These are phyloP conservation scores for Salisapilia sapeloensis DNA, from an alignment of 352 stramenopile genomes.

Conservation along the genomic window DNA sequence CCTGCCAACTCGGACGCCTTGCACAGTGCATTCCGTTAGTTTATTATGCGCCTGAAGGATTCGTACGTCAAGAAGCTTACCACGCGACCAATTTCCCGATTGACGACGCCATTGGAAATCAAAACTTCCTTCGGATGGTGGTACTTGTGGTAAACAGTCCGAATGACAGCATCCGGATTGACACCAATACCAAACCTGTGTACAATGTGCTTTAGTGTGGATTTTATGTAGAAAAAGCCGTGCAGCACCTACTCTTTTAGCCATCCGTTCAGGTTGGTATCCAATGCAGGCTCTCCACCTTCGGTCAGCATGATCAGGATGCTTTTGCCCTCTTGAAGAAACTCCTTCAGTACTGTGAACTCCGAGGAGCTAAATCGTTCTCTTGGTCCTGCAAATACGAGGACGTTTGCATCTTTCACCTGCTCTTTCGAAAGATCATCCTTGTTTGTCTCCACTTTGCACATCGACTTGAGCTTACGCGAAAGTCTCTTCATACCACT, in stretches of 20 bases:
- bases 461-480: slow-evolving; percentile 72
- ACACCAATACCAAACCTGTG: slow-evolving; percentile 70
- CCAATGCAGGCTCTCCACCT: slow-evolving; percentile 76
- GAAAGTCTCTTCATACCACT: slow-evolving; percentile 89
- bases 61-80: slow-evolving; percentile 7
- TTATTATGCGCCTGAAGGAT: no score
- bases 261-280: slow-evolving; percentile 92
- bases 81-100: slow-evolving; percentile 80
- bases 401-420: slow-evolving; percentile 72
- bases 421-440: slow-evolving; percentile 80
- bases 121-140: slow-evolving; percentile 93
- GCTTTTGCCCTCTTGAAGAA: slow-evolving; percentile 75
- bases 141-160: slow-evolving; percentile 94
- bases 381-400: slow-evolving; percentile 83
- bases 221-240: background rate
- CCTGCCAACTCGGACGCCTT: slow-evolving; percentile 46
- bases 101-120: slow-evolving; percentile 89
- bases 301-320: slow-evolving; percentile 85
- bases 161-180: slow-evolving; percentile 80
- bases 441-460: slow-evolving; percentile 91
- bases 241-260: slow-evolving; percentile 67
- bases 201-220: no score
- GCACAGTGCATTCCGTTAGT: no score
- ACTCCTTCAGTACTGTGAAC: slow-evolving; percentile 82
- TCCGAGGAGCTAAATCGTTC: slow-evolving; percentile 82